Evolutionary conservation across 192 early-diverging fungal species (phyloP).

Genomic region (Spinellus fusiger): DNA sequence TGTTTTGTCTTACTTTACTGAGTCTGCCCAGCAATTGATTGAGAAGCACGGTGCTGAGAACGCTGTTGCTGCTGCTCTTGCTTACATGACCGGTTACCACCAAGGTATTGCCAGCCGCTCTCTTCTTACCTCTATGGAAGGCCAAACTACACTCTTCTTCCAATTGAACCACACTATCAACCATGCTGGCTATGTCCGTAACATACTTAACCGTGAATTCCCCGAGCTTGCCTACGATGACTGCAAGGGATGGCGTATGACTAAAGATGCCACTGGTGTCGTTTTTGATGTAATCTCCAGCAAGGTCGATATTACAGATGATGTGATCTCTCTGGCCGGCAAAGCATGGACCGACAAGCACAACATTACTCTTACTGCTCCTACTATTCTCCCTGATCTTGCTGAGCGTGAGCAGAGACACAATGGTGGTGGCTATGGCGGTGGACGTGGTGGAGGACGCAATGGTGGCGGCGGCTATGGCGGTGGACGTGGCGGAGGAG

Average conservation of each 20-base stretch:
- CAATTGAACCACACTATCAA: slow-evolving; percentile 59
- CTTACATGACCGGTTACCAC: slow-evolving; percentile 80
- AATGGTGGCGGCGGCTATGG: slow-evolving; percentile 37
- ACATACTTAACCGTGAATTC: slow-evolving; percentile 63
- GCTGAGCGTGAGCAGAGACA: slow-evolving; percentile 42
- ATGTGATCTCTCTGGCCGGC: slow-evolving; percentile 52
- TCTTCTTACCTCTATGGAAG: slow-evolving; percentile 77
- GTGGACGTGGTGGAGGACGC: slow-evolving; percentile 34
- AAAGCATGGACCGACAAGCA: slow-evolving; percentile 59
- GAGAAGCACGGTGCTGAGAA: slow-evolving; percentile 62
- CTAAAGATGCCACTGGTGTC: slow-evolving; percentile 71
- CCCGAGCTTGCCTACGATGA: slow-evolving; percentile 70
- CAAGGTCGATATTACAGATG: slow-evolving; percentile 64
- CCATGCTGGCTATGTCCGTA: slow-evolving; percentile 81
- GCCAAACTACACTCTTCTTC: slow-evolving; percentile 76
- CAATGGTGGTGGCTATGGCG: slow-evolving; percentile 33
- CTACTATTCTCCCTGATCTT: slow-evolving; percentile 75
- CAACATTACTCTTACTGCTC: slow-evolving; percentile 64
- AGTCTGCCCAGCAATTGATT: slow-evolving; percentile 69
- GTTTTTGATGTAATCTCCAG: slow-evolving; percentile 77
- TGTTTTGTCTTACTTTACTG: slow-evolving; percentile 74
- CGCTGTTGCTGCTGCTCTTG: slow-evolving; percentile 80
- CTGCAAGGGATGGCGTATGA: slow-evolving; percentile 77
- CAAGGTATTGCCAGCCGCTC: slow-evolving; percentile 80
- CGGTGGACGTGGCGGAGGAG: slow-evolving; percentile 38